Percentiles rank a stretch among this genome's conserved stretches.
Evolutionary conservation across 257 asterid species (phyloP).

Genomic region (Solanum neorickii): DNA sequence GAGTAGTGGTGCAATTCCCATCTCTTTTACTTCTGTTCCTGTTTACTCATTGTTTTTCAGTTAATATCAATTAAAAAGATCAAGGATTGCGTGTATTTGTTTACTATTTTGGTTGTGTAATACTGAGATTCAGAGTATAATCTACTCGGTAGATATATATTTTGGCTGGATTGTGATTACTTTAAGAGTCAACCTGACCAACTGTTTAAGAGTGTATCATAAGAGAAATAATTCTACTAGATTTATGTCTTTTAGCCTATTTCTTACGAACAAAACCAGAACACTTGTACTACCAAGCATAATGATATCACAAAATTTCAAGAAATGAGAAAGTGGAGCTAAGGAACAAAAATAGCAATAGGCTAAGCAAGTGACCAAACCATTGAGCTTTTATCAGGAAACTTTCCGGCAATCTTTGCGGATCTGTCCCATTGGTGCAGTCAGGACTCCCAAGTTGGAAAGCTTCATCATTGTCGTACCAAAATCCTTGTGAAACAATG

Average conservation of each 20-base stretch:
- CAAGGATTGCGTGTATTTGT: not conserved
- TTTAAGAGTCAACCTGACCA: not conserved
- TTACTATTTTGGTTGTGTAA: not conserved
- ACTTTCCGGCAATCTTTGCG: slow-evolving; percentile 43
- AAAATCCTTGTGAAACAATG: slow-evolving; percentile 47
- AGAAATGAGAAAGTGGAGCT: not conserved
- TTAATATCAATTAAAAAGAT: not conserved
- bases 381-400: slow-evolving; percentile 8
- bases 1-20: not conserved
- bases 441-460: slow-evolving; percentile 33
- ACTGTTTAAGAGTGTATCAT: not conserved
- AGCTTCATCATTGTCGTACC: slow-evolving; percentile 62
- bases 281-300: not conserved
- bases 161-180: not conserved
- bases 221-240: not conserved
- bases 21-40: not conserved
- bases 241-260: not conserved
- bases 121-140: not conserved
- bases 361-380: not conserved
- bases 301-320: not conserved
- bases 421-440: slow-evolving; percentile 45
- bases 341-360: not conserved
- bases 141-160: not conserved
- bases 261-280: not conserved
- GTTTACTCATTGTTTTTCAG: not conserved